These are phyloP conservation scores for Pseudocercospora crystallina DNA, from an alignment of 2,329 filamentous ascomycete species.

Conservation along the genomic window DNA sequence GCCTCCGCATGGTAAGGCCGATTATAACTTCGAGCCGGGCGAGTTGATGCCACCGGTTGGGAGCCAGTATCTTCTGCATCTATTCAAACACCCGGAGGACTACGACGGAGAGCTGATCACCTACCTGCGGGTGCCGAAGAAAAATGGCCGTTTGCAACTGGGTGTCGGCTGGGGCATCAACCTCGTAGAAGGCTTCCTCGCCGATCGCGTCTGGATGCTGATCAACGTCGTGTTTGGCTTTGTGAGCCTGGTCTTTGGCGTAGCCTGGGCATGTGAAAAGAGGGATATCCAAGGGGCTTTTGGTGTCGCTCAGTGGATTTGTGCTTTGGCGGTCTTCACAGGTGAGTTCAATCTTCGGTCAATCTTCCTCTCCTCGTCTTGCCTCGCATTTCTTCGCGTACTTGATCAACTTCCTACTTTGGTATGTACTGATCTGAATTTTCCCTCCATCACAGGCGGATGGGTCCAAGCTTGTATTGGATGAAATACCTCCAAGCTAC, in stretches of 20 bases:
- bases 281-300: conserved; percentile 43
- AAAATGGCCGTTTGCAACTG: conserved; percentile 34
- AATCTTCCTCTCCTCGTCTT: too few species aligned
- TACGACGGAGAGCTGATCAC: conserved; percentile 41
- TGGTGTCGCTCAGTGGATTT: conserved; percentile 40
- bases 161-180: conserved; percentile 43
- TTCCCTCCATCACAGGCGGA: conserved; percentile 25
- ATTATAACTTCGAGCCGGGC: conserved; percentile 39
- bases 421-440: too few species aligned
- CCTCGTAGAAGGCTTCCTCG: conserved; percentile 41
- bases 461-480: conserved; percentile 34
- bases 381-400: too few species aligned
- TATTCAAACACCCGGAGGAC: conserved; percentile 42
- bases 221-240: conserved; percentile 33
- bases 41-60: conserved; percentile 42
- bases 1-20: conserved; percentile 27
- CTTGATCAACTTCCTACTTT: too few species aligned
- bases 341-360: too few species aligned
- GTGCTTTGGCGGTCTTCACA: conserved; percentile 33
- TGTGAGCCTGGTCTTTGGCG: conserved; percentile 37
- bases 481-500: too few species aligned
- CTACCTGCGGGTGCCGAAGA: conserved; percentile 38
- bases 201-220: conserved; percentile 37
- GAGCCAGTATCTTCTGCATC: conserved; percentile 39
- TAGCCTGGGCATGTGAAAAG: conserved; percentile 34